These are phyloP conservation scores for Mycena rosella DNA, from an alignment of 768 basidiomycete species.

Conservation along the genomic window DNA sequence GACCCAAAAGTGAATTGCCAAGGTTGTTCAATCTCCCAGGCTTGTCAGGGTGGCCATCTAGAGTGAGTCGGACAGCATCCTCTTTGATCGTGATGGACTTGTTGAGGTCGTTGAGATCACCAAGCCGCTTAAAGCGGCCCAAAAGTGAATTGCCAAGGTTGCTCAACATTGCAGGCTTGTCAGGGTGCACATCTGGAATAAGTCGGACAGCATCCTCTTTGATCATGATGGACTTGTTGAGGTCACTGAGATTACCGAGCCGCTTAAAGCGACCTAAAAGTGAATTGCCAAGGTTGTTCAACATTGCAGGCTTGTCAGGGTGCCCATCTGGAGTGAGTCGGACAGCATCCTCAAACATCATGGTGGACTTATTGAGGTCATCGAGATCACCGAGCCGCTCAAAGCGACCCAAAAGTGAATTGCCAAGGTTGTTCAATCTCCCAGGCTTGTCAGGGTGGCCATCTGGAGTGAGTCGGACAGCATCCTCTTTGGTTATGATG, in stretches of 20 bases:
- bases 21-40: slow-evolving; percentile 13
- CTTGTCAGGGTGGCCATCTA: slow-evolving; percentile 20
- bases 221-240: no score
- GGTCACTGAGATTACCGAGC: no score
- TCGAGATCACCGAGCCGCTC: no score
- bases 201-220: neutral
- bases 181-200: no score
- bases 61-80: slow-evolving; percentile 6
- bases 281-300: slow-evolving; percentile 14
- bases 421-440: no score
- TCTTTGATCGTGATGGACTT: neutral
- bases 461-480: no score
- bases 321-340: slow-evolving; percentile 14
- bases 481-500: neutral
- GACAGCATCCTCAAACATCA: no score
- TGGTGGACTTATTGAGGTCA: no score
- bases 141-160: slow-evolving; percentile 7
- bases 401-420: no score
- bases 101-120: slow-evolving; percentile 12
- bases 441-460: no score
- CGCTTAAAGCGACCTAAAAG: no score
- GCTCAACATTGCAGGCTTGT: no score
- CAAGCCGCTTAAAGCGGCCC: slow-evolving; percentile 11
- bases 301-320: slow-evolving; percentile 16
- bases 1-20: slow-evolving; percentile 3